Evolutionary conservation across 2,329 filamentous ascomycete species (phyloP), one percentile per base, ranked within the genome.

Genomic region (Corniculantispora saksenae): DNA sequence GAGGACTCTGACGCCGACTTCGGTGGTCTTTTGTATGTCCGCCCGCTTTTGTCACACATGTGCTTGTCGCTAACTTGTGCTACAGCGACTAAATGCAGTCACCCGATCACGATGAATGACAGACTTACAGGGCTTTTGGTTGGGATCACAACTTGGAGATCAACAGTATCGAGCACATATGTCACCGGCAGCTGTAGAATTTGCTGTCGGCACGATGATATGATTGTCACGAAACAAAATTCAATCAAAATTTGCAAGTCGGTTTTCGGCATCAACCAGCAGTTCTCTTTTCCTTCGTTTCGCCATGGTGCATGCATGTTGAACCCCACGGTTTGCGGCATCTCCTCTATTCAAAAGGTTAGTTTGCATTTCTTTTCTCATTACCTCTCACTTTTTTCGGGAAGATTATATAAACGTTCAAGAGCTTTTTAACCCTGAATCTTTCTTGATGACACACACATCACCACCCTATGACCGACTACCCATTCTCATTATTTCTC

Each of bases 21-120:
- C 84, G 91, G 90, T 80, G 89, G 89, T 86, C 88, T 94, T 78
- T 94, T 95, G 83, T 86, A 81, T 65, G 83, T 82, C 43, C 12
- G 17, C 9, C 43, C 19, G 19, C 1, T 19, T 3, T n/a, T 15
- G 8, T 7, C 13, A 6, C 1, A 2, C 19, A 21, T 21, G 21
- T 21, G 21, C 59, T 3, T 25, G 1, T 61, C 67, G 71, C 82
- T 85, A 78, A 85, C 80, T 29, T 23, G n/a, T 21, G 63, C 55
- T 61, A 9, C 67, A 86, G 84, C 75, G 84, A 83, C 77, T 86
- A 85, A 84, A 83, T 77, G 71, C 73, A 70, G 74, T 75, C 48
- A 38, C 9, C 73, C 73, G 66, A 72, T 71, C 65, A 77, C 70
- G 77, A 75, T 76, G 75, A 74, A 79, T 72, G 75, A 73, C 72